Conservation (phyloP, 805 yeast species). For the Vanderwaltozyma yarrowii region DNA sequence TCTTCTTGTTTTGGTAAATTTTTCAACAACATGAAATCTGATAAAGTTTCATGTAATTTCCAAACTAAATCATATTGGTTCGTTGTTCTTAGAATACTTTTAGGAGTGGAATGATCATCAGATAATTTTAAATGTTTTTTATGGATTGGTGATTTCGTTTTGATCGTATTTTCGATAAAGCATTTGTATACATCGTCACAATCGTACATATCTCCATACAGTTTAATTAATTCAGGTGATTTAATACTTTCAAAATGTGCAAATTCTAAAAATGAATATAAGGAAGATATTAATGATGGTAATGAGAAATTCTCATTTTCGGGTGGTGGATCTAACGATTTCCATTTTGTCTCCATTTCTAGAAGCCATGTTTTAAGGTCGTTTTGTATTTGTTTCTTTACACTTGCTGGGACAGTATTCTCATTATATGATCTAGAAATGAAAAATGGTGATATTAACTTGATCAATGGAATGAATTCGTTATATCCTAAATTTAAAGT, state of each 20-base stretch:
- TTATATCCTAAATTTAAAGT: slow-evolving; percentile 42
- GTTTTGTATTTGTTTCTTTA: slow-evolving; percentile 17
- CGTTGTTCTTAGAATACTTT: slow-evolving; percentile 21
- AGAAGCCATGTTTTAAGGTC: slow-evolving; percentile 21
- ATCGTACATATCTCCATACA: slow-evolving; percentile 19
- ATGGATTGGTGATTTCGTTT: slow-evolving; percentile 18
- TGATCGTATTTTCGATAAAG: slow-evolving; percentile 19
- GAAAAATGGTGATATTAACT: slow-evolving; percentile 35
- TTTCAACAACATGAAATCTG: slow-evolving; percentile 25
- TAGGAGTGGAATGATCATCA: slow-evolving; percentile 13
- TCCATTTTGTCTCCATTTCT: slow-evolving; percentile 23
- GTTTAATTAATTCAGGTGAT: slow-evolving; percentile 15
- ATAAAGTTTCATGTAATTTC: slow-evolving; percentile 33
- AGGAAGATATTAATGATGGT: slow-evolving; percentile 15
- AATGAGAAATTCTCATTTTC: slow-evolving; percentile 2
- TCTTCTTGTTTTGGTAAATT: slow-evolving; percentile 23
- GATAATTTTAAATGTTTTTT: slow-evolving; percentile 12
- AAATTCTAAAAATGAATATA: slow-evolving; percentile 18
- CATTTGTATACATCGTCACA: slow-evolving; percentile 20
- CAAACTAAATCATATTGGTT: slow-evolving; percentile 34
- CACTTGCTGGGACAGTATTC: slow-evolving; percentile 18
- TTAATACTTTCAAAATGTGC: slow-evolving; percentile 15
- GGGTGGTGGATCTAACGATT: slow-evolving; percentile 1
- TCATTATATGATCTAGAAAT: slow-evolving; percentile 31
- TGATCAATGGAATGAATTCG: slow-evolving; percentile 31